These are phyloP conservation scores for Phaeosphaeria sp. DNA, from an alignment of 2,329 filamentous ascomycete species.

Conservation along the genomic window DNA sequence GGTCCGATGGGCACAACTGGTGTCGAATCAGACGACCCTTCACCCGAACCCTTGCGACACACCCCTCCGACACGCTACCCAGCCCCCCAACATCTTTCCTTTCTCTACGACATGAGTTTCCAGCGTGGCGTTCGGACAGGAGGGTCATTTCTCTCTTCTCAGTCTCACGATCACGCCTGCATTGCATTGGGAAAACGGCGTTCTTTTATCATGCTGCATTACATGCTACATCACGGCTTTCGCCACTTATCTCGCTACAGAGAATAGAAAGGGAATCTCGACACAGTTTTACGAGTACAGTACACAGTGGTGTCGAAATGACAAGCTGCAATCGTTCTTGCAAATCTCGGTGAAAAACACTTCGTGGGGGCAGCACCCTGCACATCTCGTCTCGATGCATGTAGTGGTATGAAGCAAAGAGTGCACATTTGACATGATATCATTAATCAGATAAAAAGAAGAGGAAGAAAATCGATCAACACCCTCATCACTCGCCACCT, in stretches of 20 bases:
- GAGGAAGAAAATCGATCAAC: neutral
- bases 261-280: neutral
- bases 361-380: too few relatives aligned
- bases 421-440: neutral
- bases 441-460: neutral
- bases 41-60: too few relatives aligned
- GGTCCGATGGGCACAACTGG: too few relatives aligned
- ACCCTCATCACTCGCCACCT: neutral
- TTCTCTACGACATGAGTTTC: constrained; percentile 7
- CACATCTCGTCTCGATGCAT: too few relatives aligned
- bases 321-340: too few relatives aligned
- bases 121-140: constrained; percentile 34
- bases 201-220: constrained; percentile 5
- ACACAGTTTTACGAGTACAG: neutral
- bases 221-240: neutral
- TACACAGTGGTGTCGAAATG: neutral
- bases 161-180: constrained; percentile 11
- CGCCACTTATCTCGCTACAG: too few relatives aligned
- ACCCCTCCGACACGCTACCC: neutral
- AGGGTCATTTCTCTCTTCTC: constrained; percentile 11
- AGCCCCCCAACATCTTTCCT: constrained; percentile 1
- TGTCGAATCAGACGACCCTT: too few relatives aligned
- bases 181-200: constrained; percentile 27
- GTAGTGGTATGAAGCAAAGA: too few relatives aligned
- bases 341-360: too few relatives aligned